A percentile compares a stretch with the other conserved stretches of the same genome.
Evolutionary conservation across 495 filamentous ascomycete species (phyloP).

Genomic region (Podospora pseudocomata): DNA sequence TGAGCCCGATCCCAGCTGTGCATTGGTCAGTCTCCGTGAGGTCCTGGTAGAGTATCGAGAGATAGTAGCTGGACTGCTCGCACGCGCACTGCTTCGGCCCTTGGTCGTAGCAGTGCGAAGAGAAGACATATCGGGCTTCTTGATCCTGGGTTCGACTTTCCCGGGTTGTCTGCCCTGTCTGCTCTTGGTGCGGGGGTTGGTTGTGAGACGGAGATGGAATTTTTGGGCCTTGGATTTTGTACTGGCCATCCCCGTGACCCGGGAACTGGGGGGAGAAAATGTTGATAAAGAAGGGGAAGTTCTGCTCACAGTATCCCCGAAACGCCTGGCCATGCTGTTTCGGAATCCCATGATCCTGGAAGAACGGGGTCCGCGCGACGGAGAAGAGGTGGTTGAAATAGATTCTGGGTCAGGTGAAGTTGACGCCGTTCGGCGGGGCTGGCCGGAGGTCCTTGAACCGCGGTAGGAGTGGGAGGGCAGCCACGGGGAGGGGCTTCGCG

Average conservation of each 20-base stretch:
- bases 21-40: conserved; percentile 11
- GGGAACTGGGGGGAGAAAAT: neutral
- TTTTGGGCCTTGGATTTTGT: neutral
- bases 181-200: neutral
- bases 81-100: neutral
- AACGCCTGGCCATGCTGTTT: conserved; percentile 33
- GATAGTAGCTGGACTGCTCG: neutral
- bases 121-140: neutral
- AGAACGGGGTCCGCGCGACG: neutral
- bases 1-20: conserved; percentile 28
- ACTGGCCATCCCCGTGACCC: neutral
- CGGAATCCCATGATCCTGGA: conserved; percentile 33
- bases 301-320: conserved; percentile 35
- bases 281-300: neutral
- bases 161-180: neutral
- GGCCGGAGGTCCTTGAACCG: neutral
- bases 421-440: neutral
- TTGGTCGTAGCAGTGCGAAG: neutral
- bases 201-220: neutral
- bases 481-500: neutral
- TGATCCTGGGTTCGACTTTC: neutral
- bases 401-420: neutral
- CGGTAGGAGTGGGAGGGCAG: too few relatives aligned
- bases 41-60: neutral
- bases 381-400: neutral